A percentile compares a stretch with the other conserved stretches of the same genome.
Conservation (phyloP, 257 asterid species). For the Solanum tarijense region DNA sequence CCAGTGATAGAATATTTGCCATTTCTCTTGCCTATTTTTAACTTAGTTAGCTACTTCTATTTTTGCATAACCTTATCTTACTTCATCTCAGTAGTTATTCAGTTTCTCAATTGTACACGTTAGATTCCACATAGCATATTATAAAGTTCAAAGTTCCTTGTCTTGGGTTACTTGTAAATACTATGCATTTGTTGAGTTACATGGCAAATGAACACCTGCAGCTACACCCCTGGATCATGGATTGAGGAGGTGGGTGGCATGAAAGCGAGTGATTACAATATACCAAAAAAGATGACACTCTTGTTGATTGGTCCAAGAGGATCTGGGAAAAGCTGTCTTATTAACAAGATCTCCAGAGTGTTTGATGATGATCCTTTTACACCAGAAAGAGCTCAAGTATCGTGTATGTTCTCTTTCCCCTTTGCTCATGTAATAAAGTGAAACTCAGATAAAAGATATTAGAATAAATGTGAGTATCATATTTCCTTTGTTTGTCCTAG, state of each 20-base stretch:
- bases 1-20: neutral
- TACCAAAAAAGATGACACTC: conserved; percentile 43
- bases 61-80: neutral
- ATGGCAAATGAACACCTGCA: conserved; percentile 15
- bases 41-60: neutral
- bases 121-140: neutral
- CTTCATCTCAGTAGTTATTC: neutral
- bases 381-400: conserved; percentile 72
- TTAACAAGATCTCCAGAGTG: conserved; percentile 54
- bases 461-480: neutral
- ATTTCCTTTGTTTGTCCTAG: neutral
- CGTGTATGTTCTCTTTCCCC: conserved; percentile 25
- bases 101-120: neutral
- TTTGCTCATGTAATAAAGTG: neutral
- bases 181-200: neutral
- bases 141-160: neutral
- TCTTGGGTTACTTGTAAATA: neutral
- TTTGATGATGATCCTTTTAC: conserved; percentile 30
- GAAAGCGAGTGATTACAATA: conserved; percentile 12
- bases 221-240: conserved; percentile 77
- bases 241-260: conserved; percentile 28
- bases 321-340: conserved; percentile 86
- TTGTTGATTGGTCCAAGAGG: conserved; percentile 65
- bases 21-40: neutral
- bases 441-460: neutral